Percentiles rank a stretch among this genome's conserved stretches.
phyloP scores from a whole-genome alignment of 306 rosid genomes.

The Trifolium subterraneum region DNA sequence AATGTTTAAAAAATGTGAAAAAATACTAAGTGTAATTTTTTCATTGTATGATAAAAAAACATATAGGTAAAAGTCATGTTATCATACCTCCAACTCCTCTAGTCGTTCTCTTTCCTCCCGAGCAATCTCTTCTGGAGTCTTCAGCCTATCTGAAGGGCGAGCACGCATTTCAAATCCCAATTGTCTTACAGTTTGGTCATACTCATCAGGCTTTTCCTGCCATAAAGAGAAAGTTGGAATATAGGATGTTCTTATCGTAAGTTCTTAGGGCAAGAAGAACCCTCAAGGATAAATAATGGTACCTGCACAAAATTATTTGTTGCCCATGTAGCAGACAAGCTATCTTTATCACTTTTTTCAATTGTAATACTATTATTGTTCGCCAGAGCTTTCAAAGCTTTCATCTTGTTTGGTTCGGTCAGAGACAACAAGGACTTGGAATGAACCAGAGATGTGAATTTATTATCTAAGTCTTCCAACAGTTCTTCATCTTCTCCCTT shows the following conservation, averaged over 20 bases:
- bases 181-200: constrained; percentile 72
- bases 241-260: constrained; percentile 23
- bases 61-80: background rate
- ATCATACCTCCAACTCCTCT: constrained; percentile 78
- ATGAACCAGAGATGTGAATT: constrained; percentile 62
- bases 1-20: constrained; percentile 8
- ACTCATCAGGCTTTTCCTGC: constrained; percentile 81
- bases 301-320: constrained; percentile 57
- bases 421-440: constrained; percentile 64
- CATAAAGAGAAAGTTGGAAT: constrained; percentile 40
- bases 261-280: constrained; percentile 14
- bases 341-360: constrained; percentile 54
- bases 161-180: constrained; percentile 87
- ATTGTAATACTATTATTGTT: constrained; percentile 55
- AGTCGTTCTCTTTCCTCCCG: constrained; percentile 88
- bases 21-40: constrained; percentile 24
- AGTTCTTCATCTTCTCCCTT: constrained; percentile 80
- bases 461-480: constrained; percentile 76
- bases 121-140: constrained; percentile 90
- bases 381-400: constrained; percentile 72
- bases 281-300: constrained; percentile 31
- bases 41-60: constrained; percentile 25
- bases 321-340: constrained; percentile 43
- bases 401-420: constrained; percentile 69
- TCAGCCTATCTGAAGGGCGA: constrained; percentile 89